These are phyloP conservation scores for Acanthamoeba sp. DNA, from an alignment of 208 protist species.

Conservation along the genomic window DNA sequence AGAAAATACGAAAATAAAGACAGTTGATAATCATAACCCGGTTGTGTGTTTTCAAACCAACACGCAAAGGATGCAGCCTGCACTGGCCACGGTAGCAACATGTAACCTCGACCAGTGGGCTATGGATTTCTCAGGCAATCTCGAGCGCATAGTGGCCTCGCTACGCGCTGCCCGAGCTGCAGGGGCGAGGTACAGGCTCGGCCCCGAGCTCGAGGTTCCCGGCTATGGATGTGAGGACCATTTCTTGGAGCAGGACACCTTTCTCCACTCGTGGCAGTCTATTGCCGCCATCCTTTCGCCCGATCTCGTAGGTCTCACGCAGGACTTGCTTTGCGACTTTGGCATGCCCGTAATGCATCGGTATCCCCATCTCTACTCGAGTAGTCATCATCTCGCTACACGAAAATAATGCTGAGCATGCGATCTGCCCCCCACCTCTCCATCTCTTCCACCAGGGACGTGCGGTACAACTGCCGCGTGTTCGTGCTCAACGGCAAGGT, in stretches of 20 bases:
- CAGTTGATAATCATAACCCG: too few species aligned
- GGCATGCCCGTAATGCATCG: slow-evolving; percentile 89
- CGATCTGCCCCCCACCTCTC: too few species aligned
- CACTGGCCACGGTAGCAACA: slow-evolving; percentile 87
- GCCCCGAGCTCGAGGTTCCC: slow-evolving; percentile 79
- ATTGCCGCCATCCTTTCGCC: slow-evolving; percentile 51
- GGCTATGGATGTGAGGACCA: slow-evolving; percentile 94
- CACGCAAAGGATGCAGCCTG: not conserved
- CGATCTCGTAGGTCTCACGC: slow-evolving; percentile 74
- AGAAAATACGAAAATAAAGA: not conserved
- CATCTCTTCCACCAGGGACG: too few species aligned
- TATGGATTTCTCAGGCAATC: slow-evolving; percentile 92
- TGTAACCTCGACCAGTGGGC: slow-evolving; percentile 93
- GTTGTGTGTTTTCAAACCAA: not conserved
- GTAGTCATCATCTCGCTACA: not conserved
- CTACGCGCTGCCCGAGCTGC: slow-evolving; percentile 84
- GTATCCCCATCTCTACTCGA: not conserved
- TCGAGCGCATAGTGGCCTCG: slow-evolving; percentile 86
- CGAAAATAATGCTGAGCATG: too few species aligned
- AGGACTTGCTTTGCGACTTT: slow-evolving; percentile 89
- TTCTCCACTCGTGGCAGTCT: slow-evolving; percentile 87
- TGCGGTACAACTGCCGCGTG: slow-evolving; percentile 92
- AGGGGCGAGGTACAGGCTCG: slow-evolving; percentile 74
- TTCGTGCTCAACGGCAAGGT: slow-evolving; percentile 87
- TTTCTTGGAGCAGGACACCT: slow-evolving; percentile 92